Conservation (phyloP, 2,329 filamentous ascomycete species). For the Talaromyces islandicus region DNA sequence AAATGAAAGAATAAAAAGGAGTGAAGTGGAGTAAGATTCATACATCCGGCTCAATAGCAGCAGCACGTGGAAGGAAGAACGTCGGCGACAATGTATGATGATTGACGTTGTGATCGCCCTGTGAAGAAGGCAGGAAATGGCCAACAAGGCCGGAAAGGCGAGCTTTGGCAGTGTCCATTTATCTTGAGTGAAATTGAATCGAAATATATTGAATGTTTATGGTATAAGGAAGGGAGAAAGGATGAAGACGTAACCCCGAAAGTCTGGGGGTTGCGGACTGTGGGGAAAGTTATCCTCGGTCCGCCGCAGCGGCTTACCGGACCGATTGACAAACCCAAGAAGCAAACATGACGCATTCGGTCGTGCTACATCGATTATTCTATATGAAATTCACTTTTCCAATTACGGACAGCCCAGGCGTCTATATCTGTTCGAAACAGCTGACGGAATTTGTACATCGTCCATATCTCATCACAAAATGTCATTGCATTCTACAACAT, state of each 20-base stretch:
- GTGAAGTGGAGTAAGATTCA: conserved; percentile 11
- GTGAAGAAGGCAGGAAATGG: conserved; percentile 17
- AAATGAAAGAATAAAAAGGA: not conserved
- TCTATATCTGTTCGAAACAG: not conserved
- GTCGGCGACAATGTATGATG: conserved; percentile 70
- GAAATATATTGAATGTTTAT: not conserved
- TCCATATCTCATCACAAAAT: not conserved
- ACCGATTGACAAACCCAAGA: not conserved
- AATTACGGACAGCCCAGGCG: not conserved
- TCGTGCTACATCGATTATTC: not conserved
- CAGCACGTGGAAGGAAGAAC: conserved; percentile 78
- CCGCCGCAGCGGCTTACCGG: not conserved
- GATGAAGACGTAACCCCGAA: not conserved
- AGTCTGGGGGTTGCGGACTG: not conserved
- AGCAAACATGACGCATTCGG: not conserved
- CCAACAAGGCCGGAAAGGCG: conserved; percentile 24
- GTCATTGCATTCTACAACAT: not conserved
- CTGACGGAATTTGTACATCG: not conserved
- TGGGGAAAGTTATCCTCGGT: not conserved
- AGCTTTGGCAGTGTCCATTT: conserved; percentile 21
- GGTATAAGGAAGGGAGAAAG: not conserved
- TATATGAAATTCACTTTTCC: not conserved
- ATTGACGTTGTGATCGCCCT: conserved; percentile 21
- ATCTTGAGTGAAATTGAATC: not conserved
- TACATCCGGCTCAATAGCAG: conserved; percentile 76